Base-by-base conservation (phyloP, 805 yeast genomes). In the Cyberlindnera misumaiensis region DNA sequence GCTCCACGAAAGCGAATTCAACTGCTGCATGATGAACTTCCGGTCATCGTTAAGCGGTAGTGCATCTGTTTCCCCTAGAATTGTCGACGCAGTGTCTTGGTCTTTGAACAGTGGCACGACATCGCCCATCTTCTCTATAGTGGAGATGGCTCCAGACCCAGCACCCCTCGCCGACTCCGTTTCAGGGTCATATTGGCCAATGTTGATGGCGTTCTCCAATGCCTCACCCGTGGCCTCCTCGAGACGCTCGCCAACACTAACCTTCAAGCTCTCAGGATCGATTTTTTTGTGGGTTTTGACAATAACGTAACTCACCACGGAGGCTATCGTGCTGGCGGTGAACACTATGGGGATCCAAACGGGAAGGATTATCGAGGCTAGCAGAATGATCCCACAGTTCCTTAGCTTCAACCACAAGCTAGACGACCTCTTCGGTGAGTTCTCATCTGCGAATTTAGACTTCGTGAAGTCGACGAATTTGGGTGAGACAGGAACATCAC, bases 1-100 rank as follows among this genome's bases (percentile, higher is more conserved):
- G 35, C 75, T 64, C 96, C 96, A 89, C 3, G 71, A 67, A 17
- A 90, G 56, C 15, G 58, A 49, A 57, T 85, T 83, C 53, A 89
- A 64, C 45, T 74, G 72, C 2, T 66, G 55, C 26, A 75, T 55
- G 28, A 81, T 79, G 12, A 48, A 48, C 30, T 40, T 41, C 43
- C 76, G 55, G 11, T 63, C 62, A 1, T 56, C 41, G 40, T 62
- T 67, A 40, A 73, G 45, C 6, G 68, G 62, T 26, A 67, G 40
- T 8, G 40, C 35, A 3, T 47, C 18, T 0, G 56, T 46, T 16
- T 44, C 36, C 8, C 44, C 36, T 24, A 52, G 51, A 7, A 51
- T 43, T 5, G 37, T 15, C 6, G 30, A 28, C 11, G 48, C 45
- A 28, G 44, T 37, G 27, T 39, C 35, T 34, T 48, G 50, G 2